phyloP scores from a whole-genome alignment of 1,284 basidiomycete genomes.

The Thecaphora thlaspeos region DNA sequence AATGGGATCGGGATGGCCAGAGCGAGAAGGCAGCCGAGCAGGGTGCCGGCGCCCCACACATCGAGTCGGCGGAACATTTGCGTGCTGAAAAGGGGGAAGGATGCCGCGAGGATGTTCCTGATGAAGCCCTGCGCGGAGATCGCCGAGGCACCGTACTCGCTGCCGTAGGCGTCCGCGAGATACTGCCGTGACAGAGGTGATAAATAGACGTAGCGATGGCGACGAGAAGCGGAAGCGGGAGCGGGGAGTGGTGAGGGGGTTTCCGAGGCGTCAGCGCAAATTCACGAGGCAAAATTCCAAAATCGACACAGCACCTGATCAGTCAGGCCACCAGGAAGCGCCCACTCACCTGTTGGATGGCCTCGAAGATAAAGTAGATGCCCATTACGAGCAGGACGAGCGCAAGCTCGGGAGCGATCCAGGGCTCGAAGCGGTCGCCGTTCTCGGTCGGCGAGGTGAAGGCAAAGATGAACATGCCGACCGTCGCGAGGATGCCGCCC shows the following conservation, averaged over 20 bases:
- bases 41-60: constrained; percentile 34
- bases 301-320: too few species aligned
- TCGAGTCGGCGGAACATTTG: constrained; percentile 47
- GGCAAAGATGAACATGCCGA: constrained; percentile 49
- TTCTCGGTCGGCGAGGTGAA: constrained; percentile 19
- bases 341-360: constrained; percentile 14
- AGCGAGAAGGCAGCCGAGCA: constrained; percentile 33
- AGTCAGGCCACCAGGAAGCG: too few species aligned
- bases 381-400: constrained; percentile 43
- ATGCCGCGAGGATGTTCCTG: constrained; percentile 38
- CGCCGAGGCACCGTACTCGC: constrained; percentile 37
- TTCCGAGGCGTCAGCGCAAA: background rate
- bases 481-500: constrained; percentile 32
- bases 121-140: constrained; percentile 46
- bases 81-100: constrained; percentile 29
- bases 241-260: background rate
- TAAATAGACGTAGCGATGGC: background rate
- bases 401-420: constrained; percentile 45
- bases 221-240: background rate
- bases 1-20: constrained; percentile 44
- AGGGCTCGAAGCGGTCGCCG: constrained; percentile 25
- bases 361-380: constrained; percentile 46
- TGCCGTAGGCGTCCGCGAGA: constrained; percentile 34
- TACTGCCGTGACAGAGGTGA: constrained; percentile 11
- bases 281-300: background rate